Conservation (phyloP, 23 red algal genomes). For the Gracilaria gracilis region DNA sequence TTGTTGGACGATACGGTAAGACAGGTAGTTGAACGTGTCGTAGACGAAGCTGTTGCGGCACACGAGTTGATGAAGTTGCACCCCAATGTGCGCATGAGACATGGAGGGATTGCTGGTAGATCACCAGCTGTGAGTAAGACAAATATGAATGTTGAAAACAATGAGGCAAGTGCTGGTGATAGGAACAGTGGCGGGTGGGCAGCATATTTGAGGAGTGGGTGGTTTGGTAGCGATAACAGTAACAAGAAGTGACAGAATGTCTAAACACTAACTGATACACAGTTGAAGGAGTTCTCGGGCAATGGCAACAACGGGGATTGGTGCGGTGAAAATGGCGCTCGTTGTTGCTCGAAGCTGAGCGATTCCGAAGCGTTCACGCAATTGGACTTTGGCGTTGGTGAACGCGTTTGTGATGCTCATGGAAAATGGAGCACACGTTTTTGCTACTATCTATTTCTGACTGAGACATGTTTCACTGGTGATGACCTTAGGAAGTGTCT, state of each 20-base stretch:
- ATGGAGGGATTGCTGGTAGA: conserved; percentile 35
- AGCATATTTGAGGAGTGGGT: conserved; percentile 47
- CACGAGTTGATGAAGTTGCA: conserved; percentile 62
- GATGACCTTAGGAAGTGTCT: too few species aligned
- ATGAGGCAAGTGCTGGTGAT: not conserved
- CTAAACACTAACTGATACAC: conserved; percentile 4
- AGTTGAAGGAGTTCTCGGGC: not conserved
- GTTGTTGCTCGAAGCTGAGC: not conserved
- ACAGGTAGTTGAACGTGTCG: conserved; percentile 53
- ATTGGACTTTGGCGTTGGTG: not conserved
- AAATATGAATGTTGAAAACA: not conserved
- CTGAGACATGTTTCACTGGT: too few species aligned
- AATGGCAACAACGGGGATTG: not conserved
- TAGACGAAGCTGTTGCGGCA: conserved; percentile 63
- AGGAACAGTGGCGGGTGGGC: conserved; percentile 38
- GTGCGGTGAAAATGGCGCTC: not conserved
- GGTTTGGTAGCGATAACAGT: conserved; percentile 55
- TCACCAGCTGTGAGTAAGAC: conserved; percentile 25
- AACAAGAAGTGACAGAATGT: conserved; percentile 34
- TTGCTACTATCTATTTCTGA: too few species aligned
- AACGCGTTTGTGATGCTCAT: not conserved
- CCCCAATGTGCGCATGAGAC: conserved; percentile 37
- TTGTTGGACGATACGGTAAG: conserved; percentile 39
- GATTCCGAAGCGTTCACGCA: not conserved
- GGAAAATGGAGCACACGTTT: too few species aligned